These are phyloP conservation scores for Aspergillus homomorphus DNA, from an alignment of 495 filamentous ascomycete species.

Conservation along the genomic window DNA sequence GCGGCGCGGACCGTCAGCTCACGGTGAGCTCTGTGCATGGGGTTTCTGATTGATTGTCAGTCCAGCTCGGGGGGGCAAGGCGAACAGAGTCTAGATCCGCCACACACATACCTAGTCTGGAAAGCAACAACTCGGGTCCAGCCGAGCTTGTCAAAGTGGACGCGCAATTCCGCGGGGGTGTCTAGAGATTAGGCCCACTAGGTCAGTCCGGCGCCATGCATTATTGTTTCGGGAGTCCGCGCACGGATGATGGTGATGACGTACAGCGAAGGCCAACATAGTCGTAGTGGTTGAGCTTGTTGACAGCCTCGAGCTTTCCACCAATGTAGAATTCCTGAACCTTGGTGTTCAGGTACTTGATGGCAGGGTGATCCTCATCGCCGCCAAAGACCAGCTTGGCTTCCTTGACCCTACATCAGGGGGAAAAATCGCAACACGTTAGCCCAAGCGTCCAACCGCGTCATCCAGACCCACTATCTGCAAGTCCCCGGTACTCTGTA, in stretches of 20 bases:
- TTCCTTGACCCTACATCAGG: conserved; percentile 66
- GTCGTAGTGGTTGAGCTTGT: conserved; percentile 95
- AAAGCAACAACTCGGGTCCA: conserved; percentile 97
- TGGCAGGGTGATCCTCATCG: conserved; percentile 87
- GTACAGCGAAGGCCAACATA: conserved; percentile 93
- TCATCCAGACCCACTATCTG: conserved; percentile 29
- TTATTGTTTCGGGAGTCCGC: background rate
- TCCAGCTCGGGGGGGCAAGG: background rate
- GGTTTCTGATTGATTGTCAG: conserved; percentile 58
- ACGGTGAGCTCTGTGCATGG: conserved; percentile 97
- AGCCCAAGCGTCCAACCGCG: conserved; percentile 30
- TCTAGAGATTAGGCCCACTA: conserved; percentile 47
- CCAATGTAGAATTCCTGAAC: conserved; percentile 88
- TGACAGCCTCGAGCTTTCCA: conserved; percentile 91
- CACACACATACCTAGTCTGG: conserved; percentile 61
- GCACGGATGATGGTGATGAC: conserved; percentile 23
- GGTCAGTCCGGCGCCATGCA: conserved; percentile 15
- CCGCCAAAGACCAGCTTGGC: conserved; percentile 94
- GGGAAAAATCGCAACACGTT: conserved; percentile 26
- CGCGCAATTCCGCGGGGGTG: conserved; percentile 88
- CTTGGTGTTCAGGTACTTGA: conserved; percentile 79
- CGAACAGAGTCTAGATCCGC: background rate
- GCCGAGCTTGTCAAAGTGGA: conserved; percentile 98
- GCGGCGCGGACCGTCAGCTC: conserved; percentile 97
- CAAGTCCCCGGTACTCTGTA: conserved; percentile 7